Conservation (phyloP, 768 basidiomycete species). For the Austroboletus eburneus region DNA sequence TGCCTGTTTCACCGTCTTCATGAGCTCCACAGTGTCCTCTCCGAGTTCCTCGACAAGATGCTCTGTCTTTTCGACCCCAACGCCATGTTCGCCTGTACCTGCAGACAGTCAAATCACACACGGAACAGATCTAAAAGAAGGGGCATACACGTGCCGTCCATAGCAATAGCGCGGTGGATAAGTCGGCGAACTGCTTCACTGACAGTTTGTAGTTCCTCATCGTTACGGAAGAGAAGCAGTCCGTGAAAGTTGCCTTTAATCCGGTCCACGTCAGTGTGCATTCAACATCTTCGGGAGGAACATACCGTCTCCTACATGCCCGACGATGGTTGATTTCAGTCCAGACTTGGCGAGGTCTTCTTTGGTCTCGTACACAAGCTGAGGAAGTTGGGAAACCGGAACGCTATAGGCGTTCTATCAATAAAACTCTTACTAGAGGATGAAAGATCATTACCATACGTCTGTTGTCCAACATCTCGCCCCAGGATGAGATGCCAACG, state of each 20-base stretch:
- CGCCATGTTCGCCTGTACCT: slow-evolving; percentile 81
- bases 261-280: background rate
- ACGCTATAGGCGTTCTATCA: slow-evolving; percentile 39
- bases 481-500: slow-evolving; percentile 60
- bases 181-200: slow-evolving; percentile 64
- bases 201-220: slow-evolving; percentile 53
- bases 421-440: background rate
- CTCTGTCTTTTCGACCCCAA: slow-evolving; percentile 82
- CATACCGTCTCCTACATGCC: slow-evolving; percentile 76
- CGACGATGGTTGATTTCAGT: slow-evolving; percentile 66
- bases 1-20: slow-evolving; percentile 79
- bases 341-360: slow-evolving; percentile 62
- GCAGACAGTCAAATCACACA: background rate
- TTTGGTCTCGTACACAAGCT: slow-evolving; percentile 74
- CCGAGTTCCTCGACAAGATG: slow-evolving; percentile 85
- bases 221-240: slow-evolving; percentile 54
- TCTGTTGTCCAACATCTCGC: slow-evolving; percentile 81
- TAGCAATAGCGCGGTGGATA: slow-evolving; percentile 62
- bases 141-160: slow-evolving; percentile 72
- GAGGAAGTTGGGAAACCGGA: slow-evolving; percentile 64
- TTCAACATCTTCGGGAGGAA: slow-evolving; percentile 23
- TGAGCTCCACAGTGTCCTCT: slow-evolving; percentile 71
- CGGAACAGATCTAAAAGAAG: background rate
- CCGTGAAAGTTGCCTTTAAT: slow-evolving; percentile 42
- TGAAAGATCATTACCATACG: slow-evolving; percentile 58